Percentiles rank a stretch among this genome's conserved stretches.
Evolutionary conservation across 2,329 filamentous ascomycete genomes (phyloP).

Genomic region (Bipolaris cookei): DNA sequence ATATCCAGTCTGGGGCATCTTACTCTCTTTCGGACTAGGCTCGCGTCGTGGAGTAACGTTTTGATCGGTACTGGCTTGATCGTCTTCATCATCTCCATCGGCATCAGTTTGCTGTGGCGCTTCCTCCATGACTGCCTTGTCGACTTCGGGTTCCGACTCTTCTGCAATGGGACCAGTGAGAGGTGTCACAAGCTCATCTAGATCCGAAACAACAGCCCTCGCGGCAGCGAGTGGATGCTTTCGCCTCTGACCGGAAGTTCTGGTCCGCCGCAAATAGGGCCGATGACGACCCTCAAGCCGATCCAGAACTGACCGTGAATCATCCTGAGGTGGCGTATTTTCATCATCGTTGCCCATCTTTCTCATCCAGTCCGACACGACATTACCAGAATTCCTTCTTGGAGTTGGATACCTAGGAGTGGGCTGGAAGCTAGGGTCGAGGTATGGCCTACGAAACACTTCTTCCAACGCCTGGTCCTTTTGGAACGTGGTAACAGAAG

Average conservation of each 20-base stretch:
- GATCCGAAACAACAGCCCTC: constrained; percentile 64
- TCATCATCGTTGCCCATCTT: constrained; percentile 65
- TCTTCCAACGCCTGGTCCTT: constrained; percentile 91
- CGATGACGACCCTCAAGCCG: constrained; percentile 61
- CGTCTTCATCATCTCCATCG: constrained; percentile 85
- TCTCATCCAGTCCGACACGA: constrained; percentile 92
- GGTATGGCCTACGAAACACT: constrained; percentile 76
- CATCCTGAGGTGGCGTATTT: constrained; percentile 66
- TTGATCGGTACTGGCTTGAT: constrained; percentile 40
- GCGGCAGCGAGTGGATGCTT: constrained; percentile 60
- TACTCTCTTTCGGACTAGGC: constrained; percentile 39
- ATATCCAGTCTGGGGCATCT: constrained; percentile 30
- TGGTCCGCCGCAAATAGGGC: constrained; percentile 60
- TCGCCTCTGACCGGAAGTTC: constrained; percentile 46
- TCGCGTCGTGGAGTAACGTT: constrained; percentile 24
- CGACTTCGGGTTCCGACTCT: constrained; percentile 53
- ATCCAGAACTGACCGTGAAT: constrained; percentile 65
- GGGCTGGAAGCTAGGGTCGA: constrained; percentile 58
- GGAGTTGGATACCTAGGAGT: constrained; percentile 54
- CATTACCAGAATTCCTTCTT: constrained; percentile 75
- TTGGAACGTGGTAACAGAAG: constrained; percentile 85
- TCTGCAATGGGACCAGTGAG: constrained; percentile 51
- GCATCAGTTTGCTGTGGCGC: constrained; percentile 73
- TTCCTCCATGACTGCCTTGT: constrained; percentile 51
- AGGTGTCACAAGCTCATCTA: constrained; percentile 52